Evolutionary conservation across 768 basidiomycete species (phyloP), one percentile per base, ranked within the genome.

Genomic region (Boletus reticulatus): DNA sequence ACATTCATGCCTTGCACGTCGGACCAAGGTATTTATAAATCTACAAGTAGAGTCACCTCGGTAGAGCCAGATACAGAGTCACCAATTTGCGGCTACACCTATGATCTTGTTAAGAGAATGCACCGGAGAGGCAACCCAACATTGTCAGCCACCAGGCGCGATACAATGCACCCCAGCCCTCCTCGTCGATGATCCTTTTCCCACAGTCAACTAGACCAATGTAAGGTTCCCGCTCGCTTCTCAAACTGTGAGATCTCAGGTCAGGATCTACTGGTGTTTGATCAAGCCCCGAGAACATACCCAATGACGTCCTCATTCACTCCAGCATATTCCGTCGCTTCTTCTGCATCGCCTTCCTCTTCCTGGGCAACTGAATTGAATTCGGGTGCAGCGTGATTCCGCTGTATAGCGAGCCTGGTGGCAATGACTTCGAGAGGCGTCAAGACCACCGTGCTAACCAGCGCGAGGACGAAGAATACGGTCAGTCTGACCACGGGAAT

Each of bases 111-210:
- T 36, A 72, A 32, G 76, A 71, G 24, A 76, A 68, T 48, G 84
- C 81, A 58, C 82, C 85, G 47, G 67, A 73, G 34, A 87, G 67
- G 39, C 81, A 81, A 29, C 83, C 86, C 39, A 90, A 61, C 69
- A 88, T 74, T 5, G 88, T 90, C 48, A 92, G 66, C 92, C 91
- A 93, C 90, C 90, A 93, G 6, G 86, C 92, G 34, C 91, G 85
- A 66, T 89, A 92, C 51, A 94, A 68, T 0, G 88, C 79, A 60
- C 69, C 67, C 73, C 80, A 80, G 1, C 92, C 92, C 68, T 94
- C 92, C 69, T 94, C 92, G 34, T 87, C 79, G 13, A 88, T 66
- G 34, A 93, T 91, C 59, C 84, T 79, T 71, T 88, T 88, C 12
- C 77, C 84, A 56, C 90, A 92, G 66, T 94, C 88, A 9, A 81